Conservation (phyloP, 306 rosid species). For the Inga leiocalycina region DNA sequence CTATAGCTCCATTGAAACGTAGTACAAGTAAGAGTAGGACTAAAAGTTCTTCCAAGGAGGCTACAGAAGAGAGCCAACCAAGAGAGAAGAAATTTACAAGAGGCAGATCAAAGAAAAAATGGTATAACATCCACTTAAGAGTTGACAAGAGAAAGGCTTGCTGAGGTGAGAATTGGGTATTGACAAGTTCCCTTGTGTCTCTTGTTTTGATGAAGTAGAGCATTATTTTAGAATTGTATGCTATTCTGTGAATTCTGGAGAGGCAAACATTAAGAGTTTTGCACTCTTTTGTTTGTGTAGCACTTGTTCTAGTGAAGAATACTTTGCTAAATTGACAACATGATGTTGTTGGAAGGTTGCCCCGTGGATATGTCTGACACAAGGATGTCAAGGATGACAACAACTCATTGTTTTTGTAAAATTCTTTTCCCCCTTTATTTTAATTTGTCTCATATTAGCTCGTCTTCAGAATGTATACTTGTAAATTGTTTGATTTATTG, state of each 20-base stretch:
- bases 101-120: conserved; percentile 84
- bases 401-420: conserved; percentile 65
- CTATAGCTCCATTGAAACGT: conserved; percentile 70
- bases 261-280: conserved; percentile 29
- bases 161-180: conserved; percentile 54
- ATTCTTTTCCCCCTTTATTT: conserved; percentile 43
- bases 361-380: conserved; percentile 33
- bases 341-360: conserved; percentile 35
- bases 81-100: conserved; percentile 69
- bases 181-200: conserved; percentile 21
- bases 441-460: conserved; percentile 34
- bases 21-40: conserved; percentile 72
- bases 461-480: conserved; percentile 43
- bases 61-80: conserved; percentile 68
- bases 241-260: conserved; percentile 29
- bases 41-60: conserved; percentile 69
- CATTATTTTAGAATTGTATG: conserved; percentile 9
- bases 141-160: conserved; percentile 96
- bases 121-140: conserved; percentile 87
- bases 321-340: conserved; percentile 34
- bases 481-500: conserved; percentile 71
- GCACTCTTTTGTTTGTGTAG: conserved; percentile 37
- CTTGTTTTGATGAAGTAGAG: conserved; percentile 19
- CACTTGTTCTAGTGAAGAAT: conserved; percentile 43
- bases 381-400: conserved; percentile 50